Percentiles rank a stretch among this genome's conserved stretches.
Conservation (phyloP, 192 early-diverging fungal genomes). For the Ramicandelaber brevisporus region DNA sequence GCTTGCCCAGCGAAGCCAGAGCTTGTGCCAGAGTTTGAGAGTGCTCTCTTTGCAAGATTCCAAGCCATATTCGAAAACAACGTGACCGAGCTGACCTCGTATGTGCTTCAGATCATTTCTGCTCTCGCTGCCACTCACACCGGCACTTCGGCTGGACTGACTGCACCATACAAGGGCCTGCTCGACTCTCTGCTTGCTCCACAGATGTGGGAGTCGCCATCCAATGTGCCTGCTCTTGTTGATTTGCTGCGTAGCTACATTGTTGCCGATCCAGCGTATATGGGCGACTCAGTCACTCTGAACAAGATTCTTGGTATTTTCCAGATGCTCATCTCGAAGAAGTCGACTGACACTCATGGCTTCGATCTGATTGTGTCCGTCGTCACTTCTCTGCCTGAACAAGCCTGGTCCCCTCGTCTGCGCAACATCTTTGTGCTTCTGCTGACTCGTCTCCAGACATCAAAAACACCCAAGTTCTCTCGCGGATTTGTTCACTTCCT, state of each 20-base stretch:
- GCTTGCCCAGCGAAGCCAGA: slow-evolving; percentile 41
- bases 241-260: slow-evolving; percentile 69
- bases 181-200: slow-evolving; percentile 59
- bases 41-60: slow-evolving; percentile 68
- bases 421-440: slow-evolving; percentile 32
- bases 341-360: slow-evolving; percentile 61
- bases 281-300: slow-evolving; percentile 44
- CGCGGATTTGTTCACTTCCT: slow-evolving; percentile 14
- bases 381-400: slow-evolving; percentile 49
- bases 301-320: slow-evolving; percentile 75
- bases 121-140: slow-evolving; percentile 62
- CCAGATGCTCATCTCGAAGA: slow-evolving; percentile 70
- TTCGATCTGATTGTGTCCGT: slow-evolving; percentile 58
- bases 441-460: slow-evolving; percentile 20
- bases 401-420: slow-evolving; percentile 20
- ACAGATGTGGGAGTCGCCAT: slow-evolving; percentile 62
- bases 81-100: slow-evolving; percentile 81
- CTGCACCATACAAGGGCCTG: slow-evolving; percentile 43
- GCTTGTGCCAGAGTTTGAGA: slow-evolving; percentile 60
- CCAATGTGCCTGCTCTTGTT: slow-evolving; percentile 87
- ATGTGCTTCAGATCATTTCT: slow-evolving; percentile 87
- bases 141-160: slow-evolving; percentile 23
- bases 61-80: slow-evolving; percentile 62
- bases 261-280: slow-evolving; percentile 33
- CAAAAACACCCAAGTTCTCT: slow-evolving; percentile 10